Evolutionary conservation across 1,139 yeast genomes (phyloP), one percentile per base, ranked within the genome.

Genomic region (Saccharomyces hybrid): DNA sequence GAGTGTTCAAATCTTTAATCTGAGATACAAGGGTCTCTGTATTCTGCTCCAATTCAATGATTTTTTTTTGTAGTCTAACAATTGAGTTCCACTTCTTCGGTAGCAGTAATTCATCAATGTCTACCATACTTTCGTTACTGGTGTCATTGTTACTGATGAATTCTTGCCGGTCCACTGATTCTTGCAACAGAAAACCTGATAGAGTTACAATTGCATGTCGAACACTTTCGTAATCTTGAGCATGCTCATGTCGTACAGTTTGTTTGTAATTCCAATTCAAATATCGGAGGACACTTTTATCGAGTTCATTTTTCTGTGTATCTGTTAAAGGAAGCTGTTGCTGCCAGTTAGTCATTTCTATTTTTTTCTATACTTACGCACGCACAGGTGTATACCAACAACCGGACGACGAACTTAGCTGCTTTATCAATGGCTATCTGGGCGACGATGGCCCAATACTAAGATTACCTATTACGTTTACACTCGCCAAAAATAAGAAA

Each of bases 61-160:
- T 84, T 63, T 82, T 80, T 59, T 84, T 80, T 69, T 91, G 97
- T 46, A 91, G 74, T 52, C 96, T 74, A 38, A 88, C 76, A 5
- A 91, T 95, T 0, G 96, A 85, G 0, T 87, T 78, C 98, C 98
- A 91, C 71, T 90, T 91, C 71, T 85, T 87, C 62, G 88, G 95
- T 47, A 91, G 73, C 51, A 85, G 25, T 29, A 57, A 11, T 28
- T 11, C 27, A 34, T 60, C 60, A 41, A 64, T 68, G n/a, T 65
- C 63, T 7, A 50, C 46, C 1, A 64, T 34, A 6, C 25, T 20
- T 38, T 16, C 44, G 25, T 9, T 38, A 25, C 16, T 5, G 25
- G 13, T 20, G 13, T 38, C 23, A 16, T 38, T 4, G 44, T 4
- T 9, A 11, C 16, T 20, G 44, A 16, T 9, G 44, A 38, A 38